Percentiles rank a stretch among this genome's conserved stretches.
Conservation (phyloP, 371 early-diverging fungal species). For the Rhizopus delemar region DNA sequence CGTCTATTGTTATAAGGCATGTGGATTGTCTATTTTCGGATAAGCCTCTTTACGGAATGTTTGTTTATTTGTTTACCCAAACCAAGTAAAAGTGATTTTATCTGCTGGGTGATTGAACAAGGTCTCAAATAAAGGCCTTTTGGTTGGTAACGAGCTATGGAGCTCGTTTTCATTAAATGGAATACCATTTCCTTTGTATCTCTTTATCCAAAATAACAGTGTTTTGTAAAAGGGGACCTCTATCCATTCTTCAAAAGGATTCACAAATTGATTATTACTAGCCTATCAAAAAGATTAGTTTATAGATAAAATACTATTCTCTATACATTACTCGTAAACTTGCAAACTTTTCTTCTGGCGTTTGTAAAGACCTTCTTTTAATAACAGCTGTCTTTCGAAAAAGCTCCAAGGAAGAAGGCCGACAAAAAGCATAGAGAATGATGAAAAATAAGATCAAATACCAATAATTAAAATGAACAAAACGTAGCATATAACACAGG, state of each 20-base stretch:
- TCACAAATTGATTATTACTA: background rate
- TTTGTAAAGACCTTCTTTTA: slow-evolving; percentile 17
- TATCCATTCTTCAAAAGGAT: slow-evolving; percentile 31
- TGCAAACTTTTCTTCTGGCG: slow-evolving; percentile 28
- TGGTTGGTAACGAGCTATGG: slow-evolving; percentile 42
- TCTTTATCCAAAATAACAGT: slow-evolving; percentile 20
- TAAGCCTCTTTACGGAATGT: background rate
- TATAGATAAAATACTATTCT: background rate
- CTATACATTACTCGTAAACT: slow-evolving; percentile 19
- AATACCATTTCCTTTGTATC: slow-evolving; percentile 33
- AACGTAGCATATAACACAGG: background rate
- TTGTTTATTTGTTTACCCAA: slow-evolving; percentile 33
- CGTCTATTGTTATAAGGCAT: slow-evolving; percentile 61
- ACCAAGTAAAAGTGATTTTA: slow-evolving; percentile 52
- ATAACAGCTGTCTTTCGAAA: slow-evolving; percentile 8
- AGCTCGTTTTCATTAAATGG: slow-evolving; percentile 30
- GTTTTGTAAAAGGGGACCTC: slow-evolving; percentile 30
- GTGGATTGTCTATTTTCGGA: slow-evolving; percentile 58
- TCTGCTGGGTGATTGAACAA: slow-evolving; percentile 2
- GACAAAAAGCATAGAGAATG: background rate
- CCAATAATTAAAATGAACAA: background rate
- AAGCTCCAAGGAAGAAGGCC: slow-evolving; percentile 3
- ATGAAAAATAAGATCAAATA: background rate
- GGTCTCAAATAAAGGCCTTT: slow-evolving; percentile 37
- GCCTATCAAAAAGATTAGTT: slow-evolving; percentile 8